Percentiles rank a stretch among this genome's conserved stretches.
phyloP scores from a whole-genome alignment of 345 rosid genomes.

The Eucalyptus dawsonii region DNA sequence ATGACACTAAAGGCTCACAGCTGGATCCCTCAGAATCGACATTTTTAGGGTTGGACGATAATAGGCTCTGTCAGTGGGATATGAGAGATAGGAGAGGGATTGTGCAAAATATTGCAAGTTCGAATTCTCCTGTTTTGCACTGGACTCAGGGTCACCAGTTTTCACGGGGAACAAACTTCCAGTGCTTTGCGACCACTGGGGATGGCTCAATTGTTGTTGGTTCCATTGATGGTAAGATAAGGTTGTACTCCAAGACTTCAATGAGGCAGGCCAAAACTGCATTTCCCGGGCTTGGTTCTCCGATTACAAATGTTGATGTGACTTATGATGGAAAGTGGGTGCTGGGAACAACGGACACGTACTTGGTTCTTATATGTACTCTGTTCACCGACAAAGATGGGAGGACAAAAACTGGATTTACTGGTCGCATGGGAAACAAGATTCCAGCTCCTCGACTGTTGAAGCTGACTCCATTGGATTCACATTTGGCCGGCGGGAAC shows the following conservation, averaged over 20 bases:
- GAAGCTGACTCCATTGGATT: constrained; percentile 87
- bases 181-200: constrained; percentile 89
- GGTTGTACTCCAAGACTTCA: constrained; percentile 72
- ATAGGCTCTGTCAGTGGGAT: constrained; percentile 95
- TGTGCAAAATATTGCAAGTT: constrained; percentile 50
- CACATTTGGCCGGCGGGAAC: constrained; percentile 75
- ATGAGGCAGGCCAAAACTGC: constrained; percentile 96
- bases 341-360: constrained; percentile 82
- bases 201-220: constrained; percentile 93
- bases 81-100: constrained; percentile 81
- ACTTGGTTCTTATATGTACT: constrained; percentile 77
- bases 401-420: constrained; percentile 74
- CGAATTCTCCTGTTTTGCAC: constrained; percentile 59
- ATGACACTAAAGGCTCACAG: constrained; percentile 82
- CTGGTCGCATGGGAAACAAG: constrained; percentile 89
- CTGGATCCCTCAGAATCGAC: constrained; percentile 92
- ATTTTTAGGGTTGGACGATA: constrained; percentile 87
- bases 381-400: constrained; percentile 92
- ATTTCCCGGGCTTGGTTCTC: constrained; percentile 94
- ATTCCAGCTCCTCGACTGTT: constrained; percentile 85
- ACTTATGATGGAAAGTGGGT: constrained; percentile 96
- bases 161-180: constrained; percentile 89
- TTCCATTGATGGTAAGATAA: constrained; percentile 87
- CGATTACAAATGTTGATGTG: constrained; percentile 81
- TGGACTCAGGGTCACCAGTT: constrained; percentile 96